These are phyloP conservation scores for Avena atlantica DNA, from an alignment of 176 grass and related monocot genomes.

Conservation along the genomic window DNA sequence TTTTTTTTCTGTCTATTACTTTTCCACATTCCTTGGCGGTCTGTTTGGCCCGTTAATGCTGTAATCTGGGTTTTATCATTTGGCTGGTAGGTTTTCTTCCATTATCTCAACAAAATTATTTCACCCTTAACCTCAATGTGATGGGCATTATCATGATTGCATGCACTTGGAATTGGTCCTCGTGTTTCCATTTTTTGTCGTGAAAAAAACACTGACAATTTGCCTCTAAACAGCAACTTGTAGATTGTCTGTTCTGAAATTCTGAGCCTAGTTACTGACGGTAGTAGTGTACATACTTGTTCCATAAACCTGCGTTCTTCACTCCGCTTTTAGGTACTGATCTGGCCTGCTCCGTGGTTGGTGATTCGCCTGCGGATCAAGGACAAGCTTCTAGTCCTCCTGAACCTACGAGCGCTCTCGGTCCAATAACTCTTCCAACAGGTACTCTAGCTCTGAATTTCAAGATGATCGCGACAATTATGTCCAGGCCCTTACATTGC, in stretches of 20 bases:
- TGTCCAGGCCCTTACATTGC: constrained; percentile 32
- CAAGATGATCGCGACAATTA: background rate
- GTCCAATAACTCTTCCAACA: constrained; percentile 53
- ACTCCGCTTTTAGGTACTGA: constrained; percentile 54
- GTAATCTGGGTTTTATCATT: background rate
- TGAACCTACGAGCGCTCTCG: constrained; percentile 38
- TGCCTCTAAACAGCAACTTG: background rate
- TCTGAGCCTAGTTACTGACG: background rate
- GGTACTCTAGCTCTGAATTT: constrained; percentile 49
- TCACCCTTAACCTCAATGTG: background rate
- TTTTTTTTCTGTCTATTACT: background rate
- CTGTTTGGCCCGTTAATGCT: background rate
- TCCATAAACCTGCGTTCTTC: constrained; percentile 32
- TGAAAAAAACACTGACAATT: background rate
- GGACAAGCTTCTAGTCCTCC: constrained; percentile 62
- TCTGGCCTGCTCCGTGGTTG: constrained; percentile 45
- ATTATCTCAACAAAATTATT: no score
- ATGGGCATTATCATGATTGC: background rate
- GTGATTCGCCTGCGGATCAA: constrained; percentile 46
- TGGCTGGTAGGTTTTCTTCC: background rate
- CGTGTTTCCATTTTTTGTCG: background rate
- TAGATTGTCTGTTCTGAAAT: constrained; percentile 1
- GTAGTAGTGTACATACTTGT: background rate
- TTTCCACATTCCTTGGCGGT: background rate
- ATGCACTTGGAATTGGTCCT: background rate